phyloP scores from a whole-genome alignment of 371 early-diverging fungal species.

The Syncephalis fuscata region DNA sequence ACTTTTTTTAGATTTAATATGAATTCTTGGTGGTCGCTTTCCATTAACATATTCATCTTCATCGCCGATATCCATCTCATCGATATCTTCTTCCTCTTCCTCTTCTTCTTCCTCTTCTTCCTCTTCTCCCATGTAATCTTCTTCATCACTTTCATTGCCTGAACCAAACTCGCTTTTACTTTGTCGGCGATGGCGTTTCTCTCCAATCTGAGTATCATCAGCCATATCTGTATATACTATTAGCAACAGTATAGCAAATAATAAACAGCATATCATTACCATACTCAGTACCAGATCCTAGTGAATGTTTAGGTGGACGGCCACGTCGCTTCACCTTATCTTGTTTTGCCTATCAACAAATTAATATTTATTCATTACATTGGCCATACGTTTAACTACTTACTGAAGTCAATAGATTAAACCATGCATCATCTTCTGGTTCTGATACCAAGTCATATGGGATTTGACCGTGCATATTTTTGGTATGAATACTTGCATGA shows the following conservation, averaged over 20 bases:
- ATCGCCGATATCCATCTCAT: background rate
- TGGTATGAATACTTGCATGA: conserved; percentile 38
- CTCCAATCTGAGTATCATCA: no score
- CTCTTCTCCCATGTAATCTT: no score
- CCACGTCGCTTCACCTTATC: background rate
- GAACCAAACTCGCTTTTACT: no score
- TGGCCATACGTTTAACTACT: no score
- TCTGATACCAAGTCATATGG: conserved; percentile 54
- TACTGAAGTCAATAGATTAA: background rate
- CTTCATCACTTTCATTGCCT: no score
- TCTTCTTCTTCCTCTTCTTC: no score
- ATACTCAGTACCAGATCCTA: background rate
- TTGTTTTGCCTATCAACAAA: background rate
- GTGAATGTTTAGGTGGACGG: background rate
- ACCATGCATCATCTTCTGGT: conserved; percentile 39
- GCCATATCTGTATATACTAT: no score
- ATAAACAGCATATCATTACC: background rate
- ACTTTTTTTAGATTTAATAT: no score
- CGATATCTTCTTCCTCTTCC: background rate
- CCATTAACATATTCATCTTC: background rate
- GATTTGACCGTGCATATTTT: conserved; percentile 49
- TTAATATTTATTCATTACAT: conserved; percentile 2
- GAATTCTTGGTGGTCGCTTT: background rate
- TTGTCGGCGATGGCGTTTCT: no score
- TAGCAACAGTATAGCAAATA: background rate